A percentile compares a stretch with the other conserved stretches of the same genome.
phyloP scores from a whole-genome alignment of 169 alveolate species.

The Miamiensis avidus region DNA sequence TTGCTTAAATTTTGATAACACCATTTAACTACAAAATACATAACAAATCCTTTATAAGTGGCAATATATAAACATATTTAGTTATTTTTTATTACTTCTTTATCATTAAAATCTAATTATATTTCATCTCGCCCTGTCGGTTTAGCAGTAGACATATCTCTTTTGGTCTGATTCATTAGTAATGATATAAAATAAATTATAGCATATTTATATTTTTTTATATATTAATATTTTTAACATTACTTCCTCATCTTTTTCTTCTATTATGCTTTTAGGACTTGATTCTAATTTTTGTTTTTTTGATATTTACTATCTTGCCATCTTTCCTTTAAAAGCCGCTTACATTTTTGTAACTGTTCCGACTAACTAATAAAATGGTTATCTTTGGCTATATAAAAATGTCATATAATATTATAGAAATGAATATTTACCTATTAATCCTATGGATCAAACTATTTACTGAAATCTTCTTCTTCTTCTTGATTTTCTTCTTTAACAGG shows the following conservation, averaged over 20 bases:
- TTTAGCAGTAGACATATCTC: no score
- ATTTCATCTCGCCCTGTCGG: neutral
- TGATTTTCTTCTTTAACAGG: neutral
- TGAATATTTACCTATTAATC: neutral
- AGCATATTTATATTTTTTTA: no score
- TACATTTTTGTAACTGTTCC: neutral
- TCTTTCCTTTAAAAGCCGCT: neutral
- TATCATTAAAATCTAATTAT: neutral
- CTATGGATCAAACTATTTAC: neutral
- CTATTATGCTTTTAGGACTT: no score
- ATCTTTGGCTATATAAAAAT: no score
- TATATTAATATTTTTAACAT: no score
- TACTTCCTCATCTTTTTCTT: neutral
- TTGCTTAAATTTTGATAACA: neutral
- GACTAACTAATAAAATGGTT: neutral
- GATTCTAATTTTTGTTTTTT: neutral
- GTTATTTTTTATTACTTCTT: neutral
- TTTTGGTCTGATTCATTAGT: no score
- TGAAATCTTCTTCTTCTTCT: neutral
- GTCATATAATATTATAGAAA: no score
- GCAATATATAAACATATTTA: no score
- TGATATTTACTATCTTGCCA: neutral
- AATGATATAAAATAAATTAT: no score
- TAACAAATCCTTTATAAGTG: no score
- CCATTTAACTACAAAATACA: neutral